Conservation (phyloP, 805 yeast species). For the Wickerhamiella cacticola region DNA sequence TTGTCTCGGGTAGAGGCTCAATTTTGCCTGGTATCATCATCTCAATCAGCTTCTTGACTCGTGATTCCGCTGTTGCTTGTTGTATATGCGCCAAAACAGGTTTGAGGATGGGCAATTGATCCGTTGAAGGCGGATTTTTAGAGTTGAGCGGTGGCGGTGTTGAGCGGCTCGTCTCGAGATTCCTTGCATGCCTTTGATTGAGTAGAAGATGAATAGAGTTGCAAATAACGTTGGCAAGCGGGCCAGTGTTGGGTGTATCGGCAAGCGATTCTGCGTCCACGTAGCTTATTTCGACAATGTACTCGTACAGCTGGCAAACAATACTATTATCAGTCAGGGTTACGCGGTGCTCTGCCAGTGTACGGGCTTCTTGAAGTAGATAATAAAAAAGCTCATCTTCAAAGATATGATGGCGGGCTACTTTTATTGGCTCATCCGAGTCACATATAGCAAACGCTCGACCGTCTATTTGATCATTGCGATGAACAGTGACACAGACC, state of each 20-base stretch:
- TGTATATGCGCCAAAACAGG: conserved; percentile 29
- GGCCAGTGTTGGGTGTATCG: conserved; percentile 23
- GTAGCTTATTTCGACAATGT: conserved; percentile 60
- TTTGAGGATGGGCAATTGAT: conserved; percentile 15
- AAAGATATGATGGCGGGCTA: conserved; percentile 62
- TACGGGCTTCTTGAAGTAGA: conserved; percentile 61
- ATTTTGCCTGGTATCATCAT: conserved; percentile 15
- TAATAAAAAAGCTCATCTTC: conserved; percentile 83
- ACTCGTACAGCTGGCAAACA: conserved; percentile 51
- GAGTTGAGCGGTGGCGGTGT: conserved; percentile 24
- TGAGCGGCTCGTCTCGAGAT: conserved; percentile 30
- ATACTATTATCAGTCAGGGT: conserved; percentile 53
- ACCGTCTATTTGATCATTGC: conserved; percentile 36
- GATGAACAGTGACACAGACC: conserved; percentile 48
- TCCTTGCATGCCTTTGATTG: conserved; percentile 42
- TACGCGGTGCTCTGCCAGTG: conserved; percentile 57
- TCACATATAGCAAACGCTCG: conserved; percentile 22
- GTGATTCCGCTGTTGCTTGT: conserved; percentile 17
- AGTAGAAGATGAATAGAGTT: conserved; percentile 47
- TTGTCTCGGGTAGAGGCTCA: neutral
- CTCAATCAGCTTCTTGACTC: conserved; percentile 18
- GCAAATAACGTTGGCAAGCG: conserved; percentile 43
- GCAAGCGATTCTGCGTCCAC: conserved; percentile 33
- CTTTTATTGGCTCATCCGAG: conserved; percentile 37
- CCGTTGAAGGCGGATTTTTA: conserved; percentile 13